Evolutionary conservation across 1,284 basidiomycete genomes (phyloP).

Genomic region (Lentinula novae-zelandiae): DNA sequence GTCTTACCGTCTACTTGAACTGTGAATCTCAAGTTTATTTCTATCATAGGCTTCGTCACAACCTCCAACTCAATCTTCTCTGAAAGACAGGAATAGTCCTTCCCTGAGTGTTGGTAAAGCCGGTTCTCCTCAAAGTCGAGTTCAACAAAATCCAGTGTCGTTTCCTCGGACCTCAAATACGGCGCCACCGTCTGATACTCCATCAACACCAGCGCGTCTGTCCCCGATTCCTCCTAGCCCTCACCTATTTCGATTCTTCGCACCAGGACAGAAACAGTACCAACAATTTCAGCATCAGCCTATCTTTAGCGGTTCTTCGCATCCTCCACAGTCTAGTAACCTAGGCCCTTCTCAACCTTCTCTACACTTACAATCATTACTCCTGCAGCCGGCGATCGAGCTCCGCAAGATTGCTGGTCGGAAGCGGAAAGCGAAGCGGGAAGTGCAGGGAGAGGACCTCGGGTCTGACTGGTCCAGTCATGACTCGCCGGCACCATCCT

Average conservation of each 20-base stretch:
- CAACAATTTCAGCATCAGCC: background rate
- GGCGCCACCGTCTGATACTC: too few relatives aligned
- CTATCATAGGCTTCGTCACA: background rate
- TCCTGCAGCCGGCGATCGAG: background rate
- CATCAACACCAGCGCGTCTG: background rate
- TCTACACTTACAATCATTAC: background rate
- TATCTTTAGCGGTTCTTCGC: too few relatives aligned
- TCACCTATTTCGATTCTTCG: background rate
- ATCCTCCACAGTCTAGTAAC: too few relatives aligned
- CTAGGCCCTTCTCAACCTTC: background rate
- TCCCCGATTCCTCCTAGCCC: background rate
- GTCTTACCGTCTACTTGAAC: background rate
- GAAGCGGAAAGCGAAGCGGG: background rate
- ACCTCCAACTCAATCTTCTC: background rate
- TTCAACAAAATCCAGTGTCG: too few relatives aligned
- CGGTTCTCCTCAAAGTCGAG: too few relatives aligned
- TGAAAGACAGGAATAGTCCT: background rate
- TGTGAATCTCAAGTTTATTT: background rate
- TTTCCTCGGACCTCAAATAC: too few relatives aligned
- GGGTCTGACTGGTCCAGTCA: background rate
- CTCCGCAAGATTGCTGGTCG: background rate
- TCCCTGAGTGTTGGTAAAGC: too few relatives aligned
- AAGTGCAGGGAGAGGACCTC: background rate
- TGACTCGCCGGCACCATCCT: too few relatives aligned
- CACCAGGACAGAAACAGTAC: background rate